Evolutionary conservation across 2,329 filamentous ascomycete species (phyloP).

Genomic region (Biscogniauxia sp.): DNA sequence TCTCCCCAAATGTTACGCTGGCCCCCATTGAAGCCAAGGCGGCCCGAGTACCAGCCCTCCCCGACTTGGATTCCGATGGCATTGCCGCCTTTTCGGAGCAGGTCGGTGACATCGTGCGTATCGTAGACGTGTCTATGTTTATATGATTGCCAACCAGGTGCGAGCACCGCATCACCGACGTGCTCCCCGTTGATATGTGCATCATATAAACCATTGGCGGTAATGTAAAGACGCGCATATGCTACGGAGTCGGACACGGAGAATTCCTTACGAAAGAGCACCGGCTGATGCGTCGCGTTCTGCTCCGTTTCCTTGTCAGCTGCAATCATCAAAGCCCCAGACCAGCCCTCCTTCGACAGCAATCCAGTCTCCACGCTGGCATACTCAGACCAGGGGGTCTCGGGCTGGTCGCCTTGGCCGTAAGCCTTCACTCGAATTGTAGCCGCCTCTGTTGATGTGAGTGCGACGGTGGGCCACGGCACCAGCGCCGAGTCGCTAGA

Average conservation of each 20-base stretch:
- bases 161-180: constrained; percentile 41
- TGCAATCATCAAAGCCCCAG: constrained; percentile 30
- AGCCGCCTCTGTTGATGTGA: constrained; percentile 33
- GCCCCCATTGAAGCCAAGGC: constrained; percentile 33
- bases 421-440: constrained; percentile 35
- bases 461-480: constrained; percentile 41
- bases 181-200: constrained; percentile 45
- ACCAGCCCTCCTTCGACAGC: constrained; percentile 31
- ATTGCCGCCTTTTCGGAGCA: constrained; percentile 39
- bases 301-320: constrained; percentile 30
- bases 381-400: constrained; percentile 33
- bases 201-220: constrained; percentile 44
- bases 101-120: constrained; percentile 47
- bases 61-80: constrained; percentile 45
- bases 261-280: constrained; percentile 36
- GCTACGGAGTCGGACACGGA: constrained; percentile 18
- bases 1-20: constrained; percentile 33
- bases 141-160: constrained; percentile 54
- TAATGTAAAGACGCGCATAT: constrained; percentile 46
- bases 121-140: constrained; percentile 50
- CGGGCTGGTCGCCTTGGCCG: constrained; percentile 20
- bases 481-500: constrained; percentile 40
- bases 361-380: constrained; percentile 37
- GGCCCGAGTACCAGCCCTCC: constrained; percentile 51
- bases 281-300: constrained; percentile 29